phyloP scores from a whole-genome alignment of 306 rosid genomes.

The Sindora glabra region DNA sequence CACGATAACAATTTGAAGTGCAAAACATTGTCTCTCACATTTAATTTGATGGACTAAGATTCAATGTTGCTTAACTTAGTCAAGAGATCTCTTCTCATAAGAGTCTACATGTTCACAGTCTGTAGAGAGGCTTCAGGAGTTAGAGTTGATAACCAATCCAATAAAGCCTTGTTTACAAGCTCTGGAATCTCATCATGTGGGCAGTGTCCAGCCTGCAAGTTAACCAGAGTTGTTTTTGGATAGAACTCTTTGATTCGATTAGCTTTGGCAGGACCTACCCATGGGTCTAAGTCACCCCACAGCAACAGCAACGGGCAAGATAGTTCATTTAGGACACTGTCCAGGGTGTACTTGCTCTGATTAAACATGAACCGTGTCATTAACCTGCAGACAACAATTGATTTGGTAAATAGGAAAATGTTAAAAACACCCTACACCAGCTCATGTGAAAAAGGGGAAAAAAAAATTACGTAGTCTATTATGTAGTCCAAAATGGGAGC shows the following conservation, averaged over 20 bases:
- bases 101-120: constrained; percentile 21
- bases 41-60: background rate
- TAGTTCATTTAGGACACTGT: constrained; percentile 56
- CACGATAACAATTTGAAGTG: background rate
- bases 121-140: constrained; percentile 42
- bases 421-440: too few species aligned
- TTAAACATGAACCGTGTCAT: constrained; percentile 80
- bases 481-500: too few species aligned
- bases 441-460: background rate
- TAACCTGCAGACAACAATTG: constrained; percentile 44
- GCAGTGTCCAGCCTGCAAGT: constrained; percentile 88
- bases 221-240: constrained; percentile 63
- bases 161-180: constrained; percentile 63
- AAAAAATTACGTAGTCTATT: too few species aligned
- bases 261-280: constrained; percentile 95
- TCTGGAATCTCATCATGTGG: constrained; percentile 89
- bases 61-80: background rate
- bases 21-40: background rate
- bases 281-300: constrained; percentile 96
- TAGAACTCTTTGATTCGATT: constrained; percentile 64
- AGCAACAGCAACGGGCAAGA: constrained; percentile 76
- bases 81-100: background rate
- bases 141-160: constrained; percentile 63
- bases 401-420: too few species aligned
- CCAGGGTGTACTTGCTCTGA: constrained; percentile 71